Conservation (phyloP, 73 alveolate species). For the Paramecium pentaurelia region DNA sequence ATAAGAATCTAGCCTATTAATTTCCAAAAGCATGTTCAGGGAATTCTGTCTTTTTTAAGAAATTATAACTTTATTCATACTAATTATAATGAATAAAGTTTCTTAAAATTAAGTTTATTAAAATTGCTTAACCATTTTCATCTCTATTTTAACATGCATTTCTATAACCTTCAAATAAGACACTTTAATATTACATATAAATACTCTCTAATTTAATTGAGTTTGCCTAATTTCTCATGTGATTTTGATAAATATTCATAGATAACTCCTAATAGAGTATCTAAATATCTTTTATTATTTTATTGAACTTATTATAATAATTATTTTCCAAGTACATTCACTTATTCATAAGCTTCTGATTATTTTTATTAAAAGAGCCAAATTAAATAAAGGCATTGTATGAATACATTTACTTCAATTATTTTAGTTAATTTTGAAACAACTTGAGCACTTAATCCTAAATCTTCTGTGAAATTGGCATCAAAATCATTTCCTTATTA, state of each 20-base stretch:
- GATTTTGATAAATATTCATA: conserved; percentile 30
- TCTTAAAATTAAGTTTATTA: conserved; percentile 88
- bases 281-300: conserved; percentile 4
- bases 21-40: conserved; percentile 89
- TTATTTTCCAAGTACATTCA: neutral
- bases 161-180: conserved; percentile 57
- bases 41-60: conserved; percentile 84
- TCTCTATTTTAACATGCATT: conserved; percentile 43
- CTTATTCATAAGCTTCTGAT: neutral
- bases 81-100: conserved; percentile 83
- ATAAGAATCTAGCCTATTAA: conserved; percentile 87
- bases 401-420: conserved; percentile 42
- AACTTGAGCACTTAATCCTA: neutral
- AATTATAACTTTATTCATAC: conserved; percentile 84
- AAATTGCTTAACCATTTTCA: conserved; percentile 76
- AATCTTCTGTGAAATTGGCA: conserved; percentile 38
- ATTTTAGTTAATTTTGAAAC: neutral
- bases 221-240: neutral
- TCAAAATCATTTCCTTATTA: conserved; percentile 54
- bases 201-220: neutral
- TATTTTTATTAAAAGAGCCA: neutral
- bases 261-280: neutral
- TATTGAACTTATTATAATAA: neutral
- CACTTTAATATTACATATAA: neutral
- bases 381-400: conserved; percentile 4